Evolutionary conservation across 441 rosid species (phyloP).

Genomic region (Bocquillonia castaneifolia): DNA sequence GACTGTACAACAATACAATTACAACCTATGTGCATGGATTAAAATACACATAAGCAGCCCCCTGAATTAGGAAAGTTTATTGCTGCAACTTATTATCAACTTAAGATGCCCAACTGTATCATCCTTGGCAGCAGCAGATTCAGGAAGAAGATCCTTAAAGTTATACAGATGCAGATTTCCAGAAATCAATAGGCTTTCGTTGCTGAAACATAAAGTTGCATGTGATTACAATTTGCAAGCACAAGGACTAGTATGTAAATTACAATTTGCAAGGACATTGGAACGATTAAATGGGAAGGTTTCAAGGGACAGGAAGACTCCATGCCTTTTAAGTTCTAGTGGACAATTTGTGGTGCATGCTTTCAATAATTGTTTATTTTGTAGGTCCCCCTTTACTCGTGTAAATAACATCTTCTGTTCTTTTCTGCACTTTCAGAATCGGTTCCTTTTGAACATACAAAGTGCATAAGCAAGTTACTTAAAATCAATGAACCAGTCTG

Average conservation of each 20-base stretch:
- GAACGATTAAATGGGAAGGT: not conserved
- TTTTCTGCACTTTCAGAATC: no score
- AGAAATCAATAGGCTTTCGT: slow-evolving; percentile 52
- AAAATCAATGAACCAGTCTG: not conserved
- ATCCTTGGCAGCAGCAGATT: not conserved
- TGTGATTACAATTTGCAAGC: slow-evolving; percentile 7
- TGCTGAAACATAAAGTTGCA: slow-evolving; percentile 36
- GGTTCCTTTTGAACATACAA: no score
- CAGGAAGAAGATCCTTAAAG: not conserved
- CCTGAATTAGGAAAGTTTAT: not conserved
- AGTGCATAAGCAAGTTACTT: no score
- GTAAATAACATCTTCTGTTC: not conserved
- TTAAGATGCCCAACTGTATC: not conserved
- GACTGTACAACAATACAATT: not conserved
- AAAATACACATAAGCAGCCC: not conserved
- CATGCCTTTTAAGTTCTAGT: not conserved
- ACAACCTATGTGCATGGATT: not conserved
- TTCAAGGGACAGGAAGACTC: not conserved
- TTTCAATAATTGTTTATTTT: not conserved
- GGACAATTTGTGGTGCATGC: not conserved
- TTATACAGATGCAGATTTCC: slow-evolving; percentile 45
- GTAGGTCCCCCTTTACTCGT: not conserved
- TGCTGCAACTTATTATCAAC: slow-evolving; percentile 1
- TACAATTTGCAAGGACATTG: not conserved
- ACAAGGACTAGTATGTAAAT: not conserved